Evolutionary conservation across 495 filamentous ascomycete genomes (phyloP).

Genomic region (Aspergillus cavernicola): DNA sequence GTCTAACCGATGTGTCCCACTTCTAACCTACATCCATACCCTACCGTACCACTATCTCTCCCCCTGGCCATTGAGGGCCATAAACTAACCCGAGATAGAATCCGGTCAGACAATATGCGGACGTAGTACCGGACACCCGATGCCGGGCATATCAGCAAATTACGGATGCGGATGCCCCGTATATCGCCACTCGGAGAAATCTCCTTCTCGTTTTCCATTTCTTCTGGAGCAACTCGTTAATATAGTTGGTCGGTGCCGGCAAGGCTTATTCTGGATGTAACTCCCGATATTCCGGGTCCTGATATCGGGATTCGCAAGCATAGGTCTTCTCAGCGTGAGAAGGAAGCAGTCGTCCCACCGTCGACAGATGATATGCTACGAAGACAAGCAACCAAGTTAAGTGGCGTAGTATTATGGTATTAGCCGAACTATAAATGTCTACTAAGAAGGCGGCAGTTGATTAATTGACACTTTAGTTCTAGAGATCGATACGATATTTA

Average conservation of each 20-base stretch:
- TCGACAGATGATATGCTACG: neutral
- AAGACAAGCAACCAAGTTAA: neutral
- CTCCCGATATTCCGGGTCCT: slow-evolving; percentile 1
- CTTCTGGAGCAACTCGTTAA: neutral
- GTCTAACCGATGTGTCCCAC: neutral
- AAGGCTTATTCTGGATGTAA: neutral
- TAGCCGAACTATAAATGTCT: neutral
- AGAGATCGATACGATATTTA: too few relatives aligned
- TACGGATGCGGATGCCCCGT: neutral
- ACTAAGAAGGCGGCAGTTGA: neutral
- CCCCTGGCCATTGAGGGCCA: neutral
- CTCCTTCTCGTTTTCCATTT: neutral
- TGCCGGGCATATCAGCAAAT: neutral
- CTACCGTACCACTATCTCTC: neutral
- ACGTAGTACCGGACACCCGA: neutral
- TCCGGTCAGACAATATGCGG: neutral
- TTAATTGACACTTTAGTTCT: neutral
- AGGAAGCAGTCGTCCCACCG: neutral
- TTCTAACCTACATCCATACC: neutral
- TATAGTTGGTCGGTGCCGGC: neutral
- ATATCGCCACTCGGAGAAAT: slow-evolving; percentile 1
- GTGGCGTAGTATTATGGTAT: neutral
- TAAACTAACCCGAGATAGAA: neutral
- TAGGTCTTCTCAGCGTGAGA: neutral
- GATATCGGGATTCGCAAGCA: neutral